A percentile compares a stretch with the other conserved stretches of the same genome.
Conservation (phyloP, 495 filamentous ascomycete species). For the Trichoderma erinaceum region DNA sequence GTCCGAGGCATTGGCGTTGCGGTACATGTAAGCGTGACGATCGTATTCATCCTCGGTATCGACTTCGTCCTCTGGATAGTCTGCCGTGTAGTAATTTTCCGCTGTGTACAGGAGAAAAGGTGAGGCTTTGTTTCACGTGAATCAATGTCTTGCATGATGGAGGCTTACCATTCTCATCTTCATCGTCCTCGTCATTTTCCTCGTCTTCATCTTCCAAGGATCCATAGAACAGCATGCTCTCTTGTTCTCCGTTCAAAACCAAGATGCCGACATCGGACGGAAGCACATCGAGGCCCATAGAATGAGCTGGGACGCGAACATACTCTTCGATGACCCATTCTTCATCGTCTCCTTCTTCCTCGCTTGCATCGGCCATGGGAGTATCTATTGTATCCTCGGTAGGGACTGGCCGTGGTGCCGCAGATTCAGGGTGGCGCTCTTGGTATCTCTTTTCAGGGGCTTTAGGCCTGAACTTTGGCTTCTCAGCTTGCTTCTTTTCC, state of each 20-base stretch:
- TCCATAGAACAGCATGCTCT: constrained; percentile 48
- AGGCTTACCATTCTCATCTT: constrained; percentile 48
- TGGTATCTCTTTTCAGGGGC: constrained; percentile 38
- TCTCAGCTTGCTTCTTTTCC: constrained; percentile 26
- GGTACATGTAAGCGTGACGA: constrained; percentile 39
- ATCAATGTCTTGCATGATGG: constrained; percentile 1
- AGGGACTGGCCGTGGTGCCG: constrained; percentile 17
- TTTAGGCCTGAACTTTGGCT: constrained; percentile 38
- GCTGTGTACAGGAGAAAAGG: constrained; percentile 27
- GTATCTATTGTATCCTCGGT: constrained; percentile 24
- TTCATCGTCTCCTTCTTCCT: constrained; percentile 34
- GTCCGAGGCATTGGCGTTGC: constrained; percentile 40
- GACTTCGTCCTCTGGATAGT: constrained; percentile 53
- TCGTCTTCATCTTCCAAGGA: constrained; percentile 39
- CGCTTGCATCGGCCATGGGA: constrained; percentile 26
- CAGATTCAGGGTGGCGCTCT: constrained; percentile 43
- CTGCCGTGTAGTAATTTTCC: constrained; percentile 48
- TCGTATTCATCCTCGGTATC: constrained; percentile 48
- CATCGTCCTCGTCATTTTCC: constrained; percentile 46
- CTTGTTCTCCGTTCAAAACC: constrained; percentile 46
- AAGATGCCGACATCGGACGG: constrained; percentile 41
- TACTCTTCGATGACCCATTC: constrained; percentile 51
- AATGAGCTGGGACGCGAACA: constrained; percentile 43
- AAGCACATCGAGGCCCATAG: constrained; percentile 34
- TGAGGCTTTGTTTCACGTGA: constrained; percentile 14